Evolutionary conservation across 1,284 basidiomycete genomes (phyloP).

Genomic region (Vanrija sp.): DNA sequence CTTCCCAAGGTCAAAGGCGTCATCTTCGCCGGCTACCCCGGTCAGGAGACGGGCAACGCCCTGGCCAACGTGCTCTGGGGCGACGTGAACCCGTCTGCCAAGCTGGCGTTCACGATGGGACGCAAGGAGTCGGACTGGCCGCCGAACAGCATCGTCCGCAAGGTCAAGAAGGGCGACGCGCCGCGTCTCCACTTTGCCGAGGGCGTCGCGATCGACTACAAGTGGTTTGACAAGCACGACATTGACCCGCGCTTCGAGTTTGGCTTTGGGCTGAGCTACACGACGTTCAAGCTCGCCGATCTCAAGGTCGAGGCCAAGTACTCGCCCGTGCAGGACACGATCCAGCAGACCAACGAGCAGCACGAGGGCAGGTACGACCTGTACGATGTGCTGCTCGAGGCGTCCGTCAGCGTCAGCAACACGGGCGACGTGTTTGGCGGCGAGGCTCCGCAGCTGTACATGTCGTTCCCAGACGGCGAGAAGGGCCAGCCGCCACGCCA

Average conservation of each 20-base stretch:
- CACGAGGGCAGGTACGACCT: slow-evolving; percentile 35
- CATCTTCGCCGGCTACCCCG: slow-evolving; percentile 75
- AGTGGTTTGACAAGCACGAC: slow-evolving; percentile 50
- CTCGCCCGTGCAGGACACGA: slow-evolving; percentile 28
- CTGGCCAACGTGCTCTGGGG: slow-evolving; percentile 76
- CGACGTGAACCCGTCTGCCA: slow-evolving; percentile 69
- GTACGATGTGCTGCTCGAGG: slow-evolving; percentile 45
- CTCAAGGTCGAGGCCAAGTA: slow-evolving; percentile 29
- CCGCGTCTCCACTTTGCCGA: slow-evolving; percentile 43
- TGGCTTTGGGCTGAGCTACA: slow-evolving; percentile 52
- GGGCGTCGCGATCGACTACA: slow-evolving; percentile 51
- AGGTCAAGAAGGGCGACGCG: slow-evolving; percentile 27
- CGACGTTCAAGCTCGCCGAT: slow-evolving; percentile 46
- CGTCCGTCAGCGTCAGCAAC: slow-evolving; percentile 49
- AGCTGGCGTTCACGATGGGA: slow-evolving; percentile 53
- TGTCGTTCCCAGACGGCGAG: slow-evolving; percentile 45
- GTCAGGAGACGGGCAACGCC: slow-evolving; percentile 57
- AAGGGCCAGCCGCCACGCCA: slow-evolving; percentile 44
- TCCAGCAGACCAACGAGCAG: slow-evolving; percentile 50
- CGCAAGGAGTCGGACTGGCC: slow-evolving; percentile 49
- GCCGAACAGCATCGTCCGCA: slow-evolving; percentile 40
- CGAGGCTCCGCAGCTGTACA: slow-evolving; percentile 52
- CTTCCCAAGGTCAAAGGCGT: slow-evolving; percentile 60
- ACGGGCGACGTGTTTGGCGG: slow-evolving; percentile 44
- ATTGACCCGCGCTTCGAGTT: slow-evolving; percentile 52